phyloP scores from a whole-genome alignment of 2,329 filamentous ascomycete species.

The Nakataea oryzae region DNA sequence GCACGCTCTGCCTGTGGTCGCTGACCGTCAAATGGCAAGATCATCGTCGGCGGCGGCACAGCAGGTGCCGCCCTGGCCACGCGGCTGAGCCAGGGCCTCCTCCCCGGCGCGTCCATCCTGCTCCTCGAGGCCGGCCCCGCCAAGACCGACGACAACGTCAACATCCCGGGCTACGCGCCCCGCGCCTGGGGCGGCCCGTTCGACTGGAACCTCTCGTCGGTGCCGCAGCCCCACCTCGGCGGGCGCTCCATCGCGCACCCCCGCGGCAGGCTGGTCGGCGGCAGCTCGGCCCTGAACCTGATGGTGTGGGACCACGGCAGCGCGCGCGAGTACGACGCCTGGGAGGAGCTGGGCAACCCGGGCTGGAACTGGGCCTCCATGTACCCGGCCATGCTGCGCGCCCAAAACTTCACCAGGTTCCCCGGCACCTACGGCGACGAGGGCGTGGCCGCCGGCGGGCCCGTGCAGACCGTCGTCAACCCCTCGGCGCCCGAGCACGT shows the following conservation, averaged over 20 bases:
- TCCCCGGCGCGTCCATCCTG: slow-evolving; percentile 14
- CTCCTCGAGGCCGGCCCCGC: slow-evolving; percentile 20
- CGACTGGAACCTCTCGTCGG: slow-evolving; percentile 29
- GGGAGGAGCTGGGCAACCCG: slow-evolving; percentile 44
- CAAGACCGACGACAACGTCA: slow-evolving; percentile 15
- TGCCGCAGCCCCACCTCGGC: slow-evolving; percentile 16
- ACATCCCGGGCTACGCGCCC: slow-evolving; percentile 16
- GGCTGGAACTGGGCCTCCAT: slow-evolving; percentile 44
- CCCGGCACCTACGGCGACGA: neutral
- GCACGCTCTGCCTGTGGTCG: neutral
- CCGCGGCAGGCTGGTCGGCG: slow-evolving; percentile 43
- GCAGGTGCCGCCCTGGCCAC: slow-evolving; percentile 15
- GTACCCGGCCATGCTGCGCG: slow-evolving; percentile 7
- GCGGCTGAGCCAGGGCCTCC: slow-evolving; percentile 13
- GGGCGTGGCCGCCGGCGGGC: slow-evolving; percentile 6
- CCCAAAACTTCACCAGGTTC: neutral
- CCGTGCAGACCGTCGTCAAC: slow-evolving; percentile 22
- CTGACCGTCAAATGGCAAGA: neutral
- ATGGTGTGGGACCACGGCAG: slow-evolving; percentile 41
- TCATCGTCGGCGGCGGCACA: slow-evolving; percentile 15
- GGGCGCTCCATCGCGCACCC: slow-evolving; percentile 19
- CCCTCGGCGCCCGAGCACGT: slow-evolving; percentile 27
- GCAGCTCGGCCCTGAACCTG: slow-evolving; percentile 50
- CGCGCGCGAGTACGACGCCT: slow-evolving; percentile 41
- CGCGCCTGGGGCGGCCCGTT: slow-evolving; percentile 13